Evolutionary conservation across 768 basidiomycete species (phyloP), one percentile per base, ranked within the genome.

Genomic region (Phaeolepiota aurea): DNA sequence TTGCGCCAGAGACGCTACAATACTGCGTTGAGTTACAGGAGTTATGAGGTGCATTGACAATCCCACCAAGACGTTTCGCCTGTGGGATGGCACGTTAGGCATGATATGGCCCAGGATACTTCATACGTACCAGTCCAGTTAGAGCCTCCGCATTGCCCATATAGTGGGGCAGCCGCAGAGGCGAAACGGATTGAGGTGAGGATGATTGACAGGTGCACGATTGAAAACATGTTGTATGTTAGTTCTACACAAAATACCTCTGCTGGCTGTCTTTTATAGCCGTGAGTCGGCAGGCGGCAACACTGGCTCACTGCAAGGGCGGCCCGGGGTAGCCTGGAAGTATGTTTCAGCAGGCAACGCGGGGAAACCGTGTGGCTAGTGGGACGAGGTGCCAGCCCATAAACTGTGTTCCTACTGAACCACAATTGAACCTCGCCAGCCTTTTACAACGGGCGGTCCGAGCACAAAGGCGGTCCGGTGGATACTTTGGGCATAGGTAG

Each of bases 71-170:
- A 33, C 10, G 50, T 49, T 23, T 51, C 50, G 23, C 50, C 50
- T 51, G 16, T n/a, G 37, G 7, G 9, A 20, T 13, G 5, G 11
- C 14, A 16, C 12, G 14, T 43, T 13, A 5, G 19, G 25, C 9
- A n/a, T 23, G 14, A 14, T 31, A 37, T 13, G 38, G 25, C 5
- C 9, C 10, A 19, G 37, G 30, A 9, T 9, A 35, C 9, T 10
- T 31, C 37, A 20, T 22, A 48, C 51, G 18, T 10, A 54, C 54
- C 54, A 7, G 52, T 51, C 54, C 53, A 54, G 20, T 21, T 31
- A 19, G 12, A 28, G 12, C 53, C 54, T 18, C 54, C 54, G 31
- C 54, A 55, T 41, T 53, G 54, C 12, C 54, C 54, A 14, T 48
- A 55, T 10, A 54, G 23, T 5, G 54, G 54, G 12, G 53, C 53